Evolutionary conservation across 495 filamentous ascomycete species (phyloP), one percentile per base, ranked within the genome.

Genomic region (Gamarada debralockiae): DNA sequence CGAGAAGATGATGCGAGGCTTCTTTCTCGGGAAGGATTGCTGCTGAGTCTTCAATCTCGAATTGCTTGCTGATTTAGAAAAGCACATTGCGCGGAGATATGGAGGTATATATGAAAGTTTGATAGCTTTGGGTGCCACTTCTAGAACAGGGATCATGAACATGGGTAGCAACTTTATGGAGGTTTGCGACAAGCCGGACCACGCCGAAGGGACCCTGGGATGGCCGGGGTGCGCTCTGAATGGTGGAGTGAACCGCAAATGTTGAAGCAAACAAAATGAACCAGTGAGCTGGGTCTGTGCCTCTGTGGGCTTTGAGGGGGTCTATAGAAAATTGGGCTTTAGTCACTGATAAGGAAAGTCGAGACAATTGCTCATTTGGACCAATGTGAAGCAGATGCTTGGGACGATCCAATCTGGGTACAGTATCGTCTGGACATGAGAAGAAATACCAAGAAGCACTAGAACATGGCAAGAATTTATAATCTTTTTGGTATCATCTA

Each of bases 291-390:
- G 23, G 46, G 49, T 43, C 41, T 18, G 23, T 23, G 29, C 12
- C 38, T 44, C 15, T n/a, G n/a, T n/a, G n/a, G 18, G 49, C 33
- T 47, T 48, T 40, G 17, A 38, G 29, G 51, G 31, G 18, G n/a
- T n/a, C 14, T 20, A 20, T 44, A 42, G 55, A 48, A n/a, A 22
- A 21, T 40, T 24, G 41, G n/a, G 45, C 45, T 44, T 60, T 56
- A 56, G 48, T 53, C 52, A 51, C 46, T 59, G 51, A 59, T 54
- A 54, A 54, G 54, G 39, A 52, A 52, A 14, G 10, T 43, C 37
- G 18, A 12, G 48, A 50, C 48, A 34, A 50, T 18, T 50, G 12
- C 24, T 15, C n/a, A 1, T 25, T 3, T 49, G 29, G 18, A 31
- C 33, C 20, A n/a, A 51, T 25, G 4, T 24, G 21, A n/a, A 14